Evolutionary conservation across 352 stramenopile genomes (phyloP).

Genomic region (Globisporangium recalcitrans): DNA sequence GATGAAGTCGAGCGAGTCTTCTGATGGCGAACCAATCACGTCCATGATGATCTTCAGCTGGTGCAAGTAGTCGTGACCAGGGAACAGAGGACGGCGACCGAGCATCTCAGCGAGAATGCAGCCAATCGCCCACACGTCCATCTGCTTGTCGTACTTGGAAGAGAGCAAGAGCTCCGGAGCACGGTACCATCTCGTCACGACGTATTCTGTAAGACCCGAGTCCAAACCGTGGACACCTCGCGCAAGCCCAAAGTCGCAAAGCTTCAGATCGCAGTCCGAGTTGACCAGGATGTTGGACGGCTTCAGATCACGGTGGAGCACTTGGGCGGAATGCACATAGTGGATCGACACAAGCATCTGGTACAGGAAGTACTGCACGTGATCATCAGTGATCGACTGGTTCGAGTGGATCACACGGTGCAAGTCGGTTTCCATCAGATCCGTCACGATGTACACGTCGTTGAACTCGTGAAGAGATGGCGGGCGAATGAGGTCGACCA

Average conservation of each 20-base stretch:
- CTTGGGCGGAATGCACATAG: slow-evolving; percentile 76
- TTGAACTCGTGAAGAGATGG: slow-evolving; percentile 86
- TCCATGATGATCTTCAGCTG: slow-evolving; percentile 91
- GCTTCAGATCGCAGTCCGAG: slow-evolving; percentile 74
- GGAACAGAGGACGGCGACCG: slow-evolving; percentile 76
- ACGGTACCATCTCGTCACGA: slow-evolving; percentile 91
- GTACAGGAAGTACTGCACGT: slow-evolving; percentile 78
- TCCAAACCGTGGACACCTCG: slow-evolving; percentile 69
- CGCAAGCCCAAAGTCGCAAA: slow-evolving; percentile 78
- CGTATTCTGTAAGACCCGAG: slow-evolving; percentile 86
- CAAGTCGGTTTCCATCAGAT: slow-evolving; percentile 76
- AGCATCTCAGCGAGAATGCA: slow-evolving; percentile 87
- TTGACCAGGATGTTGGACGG: slow-evolving; percentile 80
- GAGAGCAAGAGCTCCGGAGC: slow-evolving; percentile 90
- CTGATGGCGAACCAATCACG: slow-evolving; percentile 72
- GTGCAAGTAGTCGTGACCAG: slow-evolving; percentile 83
- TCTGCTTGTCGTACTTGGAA: slow-evolving; percentile 87
- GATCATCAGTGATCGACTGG: slow-evolving; percentile 74
- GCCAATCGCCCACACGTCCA: slow-evolving; percentile 85
- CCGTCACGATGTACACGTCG: slow-evolving; percentile 82
- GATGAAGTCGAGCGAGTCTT: slow-evolving; percentile 84
- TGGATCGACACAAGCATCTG: slow-evolving; percentile 76
- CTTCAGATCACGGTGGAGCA: slow-evolving; percentile 75
- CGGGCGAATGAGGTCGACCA: slow-evolving; percentile 73
- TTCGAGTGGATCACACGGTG: slow-evolving; percentile 81